Evolutionary conservation across 2,329 filamentous ascomycete genomes (phyloP).

Genomic region (Aspergillus quadrilineatus): DNA sequence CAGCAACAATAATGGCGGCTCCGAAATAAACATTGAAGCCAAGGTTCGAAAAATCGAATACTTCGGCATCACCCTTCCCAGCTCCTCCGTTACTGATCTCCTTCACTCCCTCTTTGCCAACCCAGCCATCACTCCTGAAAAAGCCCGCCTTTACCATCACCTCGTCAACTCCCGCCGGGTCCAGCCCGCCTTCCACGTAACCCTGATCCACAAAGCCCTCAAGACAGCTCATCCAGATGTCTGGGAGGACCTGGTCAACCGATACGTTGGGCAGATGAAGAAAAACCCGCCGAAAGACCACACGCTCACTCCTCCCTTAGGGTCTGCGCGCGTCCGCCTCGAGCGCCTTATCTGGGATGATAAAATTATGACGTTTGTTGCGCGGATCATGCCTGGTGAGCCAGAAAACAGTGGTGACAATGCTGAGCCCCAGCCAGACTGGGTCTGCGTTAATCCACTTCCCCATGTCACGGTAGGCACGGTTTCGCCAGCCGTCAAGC

Average conservation of each 20-base stretch:
- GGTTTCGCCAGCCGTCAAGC: constrained; percentile 70
- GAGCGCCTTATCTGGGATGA: constrained; percentile 76
- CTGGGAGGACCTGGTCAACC: constrained; percentile 71
- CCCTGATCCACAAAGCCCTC: constrained; percentile 77
- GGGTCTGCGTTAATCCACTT: constrained; percentile 72
- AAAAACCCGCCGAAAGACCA: constrained; percentile 26
- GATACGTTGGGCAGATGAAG: constrained; percentile 50
- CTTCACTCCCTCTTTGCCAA: constrained; percentile 70
- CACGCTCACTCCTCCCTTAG: constrained; percentile 32
- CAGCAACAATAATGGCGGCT: constrained; percentile 14
- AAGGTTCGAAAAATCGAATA: constrained; percentile 63
- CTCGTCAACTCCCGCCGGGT: constrained; percentile 72
- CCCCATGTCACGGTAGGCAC: constrained; percentile 92
- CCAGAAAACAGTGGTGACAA: constrained; percentile 16
- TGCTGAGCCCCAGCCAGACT: constrained; percentile 48
- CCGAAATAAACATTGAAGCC: constrained; percentile 32
- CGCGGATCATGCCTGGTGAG: constrained; percentile 56
- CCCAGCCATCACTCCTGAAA: constrained; percentile 49
- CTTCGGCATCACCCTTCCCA: constrained; percentile 59
- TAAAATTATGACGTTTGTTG: constrained; percentile 87
- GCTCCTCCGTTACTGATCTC: constrained; percentile 52
- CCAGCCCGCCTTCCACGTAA: constrained; percentile 88
- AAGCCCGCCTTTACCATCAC: constrained; percentile 69
- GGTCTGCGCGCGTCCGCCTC: constrained; percentile 51
- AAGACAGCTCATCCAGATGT: constrained; percentile 62